Evolutionary conservation across 192 early-diverging fungal genomes (phyloP).

Genomic region (Entophlyctis luteolus): DNA sequence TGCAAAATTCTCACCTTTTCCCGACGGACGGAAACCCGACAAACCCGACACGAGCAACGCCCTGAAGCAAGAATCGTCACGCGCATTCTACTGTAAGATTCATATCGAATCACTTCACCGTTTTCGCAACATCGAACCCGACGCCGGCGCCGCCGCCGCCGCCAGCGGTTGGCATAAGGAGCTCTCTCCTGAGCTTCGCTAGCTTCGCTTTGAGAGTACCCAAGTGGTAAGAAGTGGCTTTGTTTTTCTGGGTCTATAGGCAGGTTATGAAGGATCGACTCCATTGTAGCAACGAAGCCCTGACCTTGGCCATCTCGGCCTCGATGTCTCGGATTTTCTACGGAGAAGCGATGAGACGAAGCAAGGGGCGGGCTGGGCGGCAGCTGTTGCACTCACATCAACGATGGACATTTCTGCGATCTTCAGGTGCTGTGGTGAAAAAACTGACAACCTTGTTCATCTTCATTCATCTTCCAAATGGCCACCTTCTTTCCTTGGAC

Average conservation of each 20-base stretch:
- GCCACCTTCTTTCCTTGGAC: too few species aligned
- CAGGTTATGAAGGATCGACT: slow-evolving; percentile 14
- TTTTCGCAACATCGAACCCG: slow-evolving; percentile 98
- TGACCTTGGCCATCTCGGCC: slow-evolving; percentile 70
- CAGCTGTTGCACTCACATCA: too few species aligned
- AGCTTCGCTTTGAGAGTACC: slow-evolving; percentile 89
- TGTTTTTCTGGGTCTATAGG: slow-evolving; percentile 74
- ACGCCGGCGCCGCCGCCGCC: slow-evolving; percentile 87
- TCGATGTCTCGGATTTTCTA: slow-evolving; percentile 59
- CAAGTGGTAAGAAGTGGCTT: slow-evolving; percentile 92
- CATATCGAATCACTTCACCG: slow-evolving; percentile 29
- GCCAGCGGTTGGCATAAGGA: slow-evolving; percentile 78
- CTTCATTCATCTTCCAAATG: too few species aligned
- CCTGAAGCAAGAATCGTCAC: slow-evolving; percentile 58
- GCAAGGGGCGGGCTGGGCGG: too few species aligned
- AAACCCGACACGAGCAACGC: slow-evolving; percentile 97
- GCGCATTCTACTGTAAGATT: not conserved
- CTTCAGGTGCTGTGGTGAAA: too few species aligned
- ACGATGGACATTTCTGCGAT: too few species aligned
- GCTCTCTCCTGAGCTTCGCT: slow-evolving; percentile 92
- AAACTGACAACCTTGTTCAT: too few species aligned
- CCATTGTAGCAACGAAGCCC: not conserved
- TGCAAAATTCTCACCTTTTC: slow-evolving; percentile 45
- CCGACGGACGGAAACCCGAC: slow-evolving; percentile 97
- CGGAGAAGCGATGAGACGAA: too few species aligned